Percentiles rank a stretch among this genome's conserved stretches.
Evolutionary conservation across 495 filamentous ascomycete genomes (phyloP).

Genomic region (Penicillium bovifimosum): DNA sequence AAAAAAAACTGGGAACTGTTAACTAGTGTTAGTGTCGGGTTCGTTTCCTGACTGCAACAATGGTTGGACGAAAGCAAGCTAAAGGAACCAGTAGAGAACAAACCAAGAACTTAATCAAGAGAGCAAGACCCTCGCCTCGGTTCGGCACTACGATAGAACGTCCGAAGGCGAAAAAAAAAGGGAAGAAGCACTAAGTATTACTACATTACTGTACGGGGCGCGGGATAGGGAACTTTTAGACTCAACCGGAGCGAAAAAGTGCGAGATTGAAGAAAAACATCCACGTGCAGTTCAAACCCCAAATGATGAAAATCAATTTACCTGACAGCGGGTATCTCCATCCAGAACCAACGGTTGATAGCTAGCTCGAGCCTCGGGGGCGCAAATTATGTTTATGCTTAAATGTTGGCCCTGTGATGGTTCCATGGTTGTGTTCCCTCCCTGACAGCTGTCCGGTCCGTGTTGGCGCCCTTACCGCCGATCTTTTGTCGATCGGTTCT

Average conservation of each 20-base stretch:
- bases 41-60: not conserved
- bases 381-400: slow-evolving; percentile 10
- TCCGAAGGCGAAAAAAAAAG: not conserved
- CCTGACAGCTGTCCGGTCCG: slow-evolving; percentile 9
- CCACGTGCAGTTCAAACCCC: not conserved
- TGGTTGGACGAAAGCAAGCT: not conserved
- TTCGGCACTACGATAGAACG: not conserved
- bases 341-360: slow-evolving; percentile 9
- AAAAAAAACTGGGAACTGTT: slow-evolving; percentile 2
- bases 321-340: slow-evolving; percentile 21
- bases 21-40: slow-evolving; percentile 1
- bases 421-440: slow-evolving; percentile 12
- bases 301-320: not conserved
- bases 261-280: not conserved
- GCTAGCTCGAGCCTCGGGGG: not conserved
- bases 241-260: not conserved
- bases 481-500: slow-evolving; percentile 8
- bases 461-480: not conserved
- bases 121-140: not conserved
- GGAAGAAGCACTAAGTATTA: not conserved
- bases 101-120: not conserved
- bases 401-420: not conserved
- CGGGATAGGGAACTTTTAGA: not conserved
- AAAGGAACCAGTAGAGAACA: not conserved
- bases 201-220: not conserved